phyloP scores from a whole-genome alignment of 306 rosid species.

The Purshia tridentata region DNA sequence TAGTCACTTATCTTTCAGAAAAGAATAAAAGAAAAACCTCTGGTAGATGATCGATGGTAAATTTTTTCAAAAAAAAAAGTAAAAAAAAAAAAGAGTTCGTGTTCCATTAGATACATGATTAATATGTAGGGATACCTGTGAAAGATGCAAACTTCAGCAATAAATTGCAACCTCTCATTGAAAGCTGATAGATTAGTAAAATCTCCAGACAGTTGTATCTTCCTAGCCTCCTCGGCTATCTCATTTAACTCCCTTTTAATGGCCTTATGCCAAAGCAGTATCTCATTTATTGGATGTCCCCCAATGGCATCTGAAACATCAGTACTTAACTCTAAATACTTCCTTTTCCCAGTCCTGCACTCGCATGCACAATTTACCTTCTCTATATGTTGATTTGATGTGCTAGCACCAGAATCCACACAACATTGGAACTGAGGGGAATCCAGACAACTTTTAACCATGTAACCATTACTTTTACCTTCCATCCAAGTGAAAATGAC shows the following conservation, averaged over 20 bases:
- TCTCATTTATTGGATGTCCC: conserved; percentile 86
- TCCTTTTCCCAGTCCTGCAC: conserved; percentile 71
- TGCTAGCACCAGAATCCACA: conserved; percentile 38
- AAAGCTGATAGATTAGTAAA: conserved; percentile 80
- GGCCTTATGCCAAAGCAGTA: conserved; percentile 97
- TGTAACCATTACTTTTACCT: conserved; percentile 41
- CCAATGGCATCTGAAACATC: conserved; percentile 54
- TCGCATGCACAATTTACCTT: conserved; percentile 58
- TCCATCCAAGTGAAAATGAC: conserved; percentile 96
- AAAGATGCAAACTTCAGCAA: conserved; percentile 96
- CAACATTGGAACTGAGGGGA: conserved; percentile 47
- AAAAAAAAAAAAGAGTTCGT: not conserved
- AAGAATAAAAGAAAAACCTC: conserved; percentile 11
- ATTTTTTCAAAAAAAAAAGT: not conserved
- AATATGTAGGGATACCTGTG: conserved; percentile 70
- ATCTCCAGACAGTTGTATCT: conserved; percentile 60
- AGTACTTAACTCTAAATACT: conserved; percentile 54
- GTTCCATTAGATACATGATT: conserved; percentile 9
- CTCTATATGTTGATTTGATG: conserved; percentile 41
- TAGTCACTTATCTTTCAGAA: not conserved
- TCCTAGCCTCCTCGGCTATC: conserved; percentile 63
- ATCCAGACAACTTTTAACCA: conserved; percentile 36
- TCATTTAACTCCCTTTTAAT: conserved; percentile 81
- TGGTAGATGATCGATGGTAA: conserved; percentile 11
- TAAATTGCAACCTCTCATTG: conserved; percentile 86